Percentiles rank a stretch among this genome's conserved stretches.
These are phyloP conservation scores for Neurospora sp. DNA, from an alignment of 495 filamentous ascomycete species.

Conservation along the genomic window DNA sequence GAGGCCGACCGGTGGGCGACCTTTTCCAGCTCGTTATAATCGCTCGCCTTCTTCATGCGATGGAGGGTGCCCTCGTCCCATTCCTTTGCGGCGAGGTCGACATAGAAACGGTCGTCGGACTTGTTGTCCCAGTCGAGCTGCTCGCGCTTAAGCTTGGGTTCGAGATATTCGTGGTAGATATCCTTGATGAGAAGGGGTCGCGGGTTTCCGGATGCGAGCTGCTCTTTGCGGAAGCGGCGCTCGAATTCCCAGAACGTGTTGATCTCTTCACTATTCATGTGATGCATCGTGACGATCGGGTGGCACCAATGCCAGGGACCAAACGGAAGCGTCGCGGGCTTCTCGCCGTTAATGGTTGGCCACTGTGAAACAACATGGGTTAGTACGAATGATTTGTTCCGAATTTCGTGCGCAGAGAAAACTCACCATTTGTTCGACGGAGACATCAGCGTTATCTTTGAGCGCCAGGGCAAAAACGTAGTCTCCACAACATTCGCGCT, in stretches of 20 bases:
- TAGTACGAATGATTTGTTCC: slow-evolving; percentile 14
- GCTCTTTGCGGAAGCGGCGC: slow-evolving; percentile 15
- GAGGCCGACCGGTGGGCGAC: slow-evolving; percentile 30
- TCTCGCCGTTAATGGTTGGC: slow-evolving; percentile 51
- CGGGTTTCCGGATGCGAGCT: background rate
- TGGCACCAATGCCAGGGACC: slow-evolving; percentile 48
- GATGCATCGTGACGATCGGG: slow-evolving; percentile 51
- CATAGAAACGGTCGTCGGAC: slow-evolving; percentile 31
- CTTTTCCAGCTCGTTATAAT: slow-evolving; percentile 25
- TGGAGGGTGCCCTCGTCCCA: slow-evolving; percentile 18
- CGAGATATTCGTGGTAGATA: slow-evolving; percentile 35
- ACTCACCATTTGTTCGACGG: slow-evolving; percentile 27
- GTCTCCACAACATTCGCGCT: slow-evolving; percentile 58
- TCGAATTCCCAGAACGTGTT: slow-evolving; percentile 46
- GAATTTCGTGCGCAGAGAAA: slow-evolving; percentile 30
- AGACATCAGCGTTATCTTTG: slow-evolving; percentile 30
- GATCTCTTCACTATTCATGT: slow-evolving; percentile 44
- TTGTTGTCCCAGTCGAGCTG: slow-evolving; percentile 42
- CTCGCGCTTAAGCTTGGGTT: slow-evolving; percentile 17
- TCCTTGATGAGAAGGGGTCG: slow-evolving; percentile 32
- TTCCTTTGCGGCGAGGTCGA: slow-evolving; percentile 11
- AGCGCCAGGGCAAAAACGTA: slow-evolving; percentile 51
- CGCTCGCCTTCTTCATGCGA: slow-evolving; percentile 19
- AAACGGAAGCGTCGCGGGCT: slow-evolving; percentile 39
- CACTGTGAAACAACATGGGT: slow-evolving; percentile 20